phyloP scores from a whole-genome alignment of 1,139 yeast species.

The Candida dubliniensis region DNA sequence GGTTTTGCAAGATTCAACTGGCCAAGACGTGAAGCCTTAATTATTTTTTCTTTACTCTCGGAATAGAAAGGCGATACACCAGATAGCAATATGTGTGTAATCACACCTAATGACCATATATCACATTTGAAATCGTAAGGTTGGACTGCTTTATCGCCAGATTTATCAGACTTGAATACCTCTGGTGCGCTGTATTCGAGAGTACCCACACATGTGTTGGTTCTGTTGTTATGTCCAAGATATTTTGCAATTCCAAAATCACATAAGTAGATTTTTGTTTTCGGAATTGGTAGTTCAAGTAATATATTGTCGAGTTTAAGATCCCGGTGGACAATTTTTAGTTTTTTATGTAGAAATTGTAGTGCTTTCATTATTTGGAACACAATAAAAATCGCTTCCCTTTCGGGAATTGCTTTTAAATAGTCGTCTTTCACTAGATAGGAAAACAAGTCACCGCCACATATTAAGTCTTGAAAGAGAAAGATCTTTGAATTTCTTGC shows the following conservation, averaged over 20 bases:
- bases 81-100: slow-evolving; percentile 52
- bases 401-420: slow-evolving; percentile 47
- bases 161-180: slow-evolving; percentile 17
- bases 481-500: slow-evolving; percentile 36
- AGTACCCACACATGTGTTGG: slow-evolving; percentile 63
- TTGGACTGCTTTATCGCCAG: slow-evolving; percentile 1
- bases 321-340: slow-evolving; percentile 23
- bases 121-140: slow-evolving; percentile 62
- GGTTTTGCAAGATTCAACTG: slow-evolving; percentile 34
- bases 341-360: slow-evolving; percentile 45
- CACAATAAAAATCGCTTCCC: slow-evolving; percentile 53
- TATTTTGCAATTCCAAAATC: slow-evolving; percentile 68
- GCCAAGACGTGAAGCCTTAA: slow-evolving; percentile 42
- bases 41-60: slow-evolving; percentile 34
- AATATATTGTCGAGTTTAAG: slow-evolving; percentile 55
- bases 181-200: slow-evolving; percentile 73
- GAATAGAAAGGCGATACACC: slow-evolving; percentile 66
- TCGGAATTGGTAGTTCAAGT: slow-evolving; percentile 50
- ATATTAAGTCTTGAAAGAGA: slow-evolving; percentile 52
- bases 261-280: slow-evolving; percentile 53
- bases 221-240: slow-evolving; percentile 26
- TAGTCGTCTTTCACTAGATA: slow-evolving; percentile 48
- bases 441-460: slow-evolving; percentile 69
- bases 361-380: slow-evolving; percentile 58
- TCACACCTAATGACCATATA: slow-evolving; percentile 66